A percentile compares a stretch with the other conserved stretches of the same genome.
Conservation (phyloP, 2,329 filamentous ascomycete species). For the Magnaporthiopsis incrustans region DNA sequence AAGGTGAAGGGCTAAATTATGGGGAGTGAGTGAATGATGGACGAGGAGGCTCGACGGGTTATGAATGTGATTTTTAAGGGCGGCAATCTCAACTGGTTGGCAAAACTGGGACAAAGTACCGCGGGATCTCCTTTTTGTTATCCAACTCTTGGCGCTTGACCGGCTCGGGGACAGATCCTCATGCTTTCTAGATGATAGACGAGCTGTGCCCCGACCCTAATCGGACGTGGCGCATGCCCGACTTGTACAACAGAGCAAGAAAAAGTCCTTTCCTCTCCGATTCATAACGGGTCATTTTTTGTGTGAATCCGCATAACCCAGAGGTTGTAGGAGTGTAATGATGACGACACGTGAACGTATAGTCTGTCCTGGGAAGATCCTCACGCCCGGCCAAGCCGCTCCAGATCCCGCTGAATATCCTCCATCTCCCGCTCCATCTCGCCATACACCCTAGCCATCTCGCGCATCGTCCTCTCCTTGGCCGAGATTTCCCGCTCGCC, state of each 20-base stretch:
- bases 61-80: neutral
- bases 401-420: constrained; percentile 41
- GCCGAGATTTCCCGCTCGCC: constrained; percentile 6
- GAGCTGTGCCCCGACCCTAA: neutral
- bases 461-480: constrained; percentile 43
- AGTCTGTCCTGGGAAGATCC: no score
- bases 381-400: constrained; percentile 18
- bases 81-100: neutral
- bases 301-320: neutral
- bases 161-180: neutral
- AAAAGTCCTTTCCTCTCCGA: neutral
- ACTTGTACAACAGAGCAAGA: neutral
- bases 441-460: constrained; percentile 42
- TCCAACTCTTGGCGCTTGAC: neutral
- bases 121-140: neutral
- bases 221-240: neutral
- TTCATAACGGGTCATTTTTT: neutral
- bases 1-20: constrained; percentile 61
- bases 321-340: no score
- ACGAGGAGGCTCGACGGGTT: no score
- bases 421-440: constrained; percentile 42
- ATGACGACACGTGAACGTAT: no score
- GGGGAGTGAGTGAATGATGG: neutral
- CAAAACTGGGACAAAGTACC: neutral
- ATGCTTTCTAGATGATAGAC: neutral